Conservation (phyloP, 192 early-diverging fungal species). For the Pecoramyces ruminantium region DNA sequence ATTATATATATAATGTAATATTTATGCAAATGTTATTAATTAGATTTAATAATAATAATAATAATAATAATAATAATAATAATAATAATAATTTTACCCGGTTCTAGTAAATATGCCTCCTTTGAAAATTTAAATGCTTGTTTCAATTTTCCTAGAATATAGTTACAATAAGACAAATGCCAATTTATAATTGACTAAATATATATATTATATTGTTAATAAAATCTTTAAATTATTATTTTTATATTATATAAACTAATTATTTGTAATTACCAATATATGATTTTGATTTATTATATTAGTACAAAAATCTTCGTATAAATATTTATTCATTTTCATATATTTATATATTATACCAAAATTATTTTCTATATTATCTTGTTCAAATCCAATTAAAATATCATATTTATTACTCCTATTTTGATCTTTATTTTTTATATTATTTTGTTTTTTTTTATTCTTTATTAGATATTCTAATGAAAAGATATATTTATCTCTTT, state of each 20-base stretch:
- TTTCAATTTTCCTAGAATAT: background rate
- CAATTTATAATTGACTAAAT: background rate
- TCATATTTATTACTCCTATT: background rate
- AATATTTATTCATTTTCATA: background rate
- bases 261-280: background rate
- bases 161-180: background rate
- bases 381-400: background rate
- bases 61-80: background rate
- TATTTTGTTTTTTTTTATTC: background rate
- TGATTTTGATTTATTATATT: background rate
- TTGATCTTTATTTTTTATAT: background rate
- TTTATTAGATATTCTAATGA: background rate
- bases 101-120: background rate
- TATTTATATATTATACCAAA: background rate
- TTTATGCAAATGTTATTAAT: too few species aligned
- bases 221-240: background rate
- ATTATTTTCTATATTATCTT: background rate
- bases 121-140: background rate
- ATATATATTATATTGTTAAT: background rate
- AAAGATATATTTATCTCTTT: background rate
- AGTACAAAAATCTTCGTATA: background rate
- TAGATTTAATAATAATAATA: too few species aligned
- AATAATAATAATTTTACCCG: background rate
- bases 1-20: too few species aligned
- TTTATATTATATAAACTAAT: background rate